Evolutionary conservation across 306 rosid species (phyloP).

Genomic region (Astragalus glycyphyllos): DNA sequence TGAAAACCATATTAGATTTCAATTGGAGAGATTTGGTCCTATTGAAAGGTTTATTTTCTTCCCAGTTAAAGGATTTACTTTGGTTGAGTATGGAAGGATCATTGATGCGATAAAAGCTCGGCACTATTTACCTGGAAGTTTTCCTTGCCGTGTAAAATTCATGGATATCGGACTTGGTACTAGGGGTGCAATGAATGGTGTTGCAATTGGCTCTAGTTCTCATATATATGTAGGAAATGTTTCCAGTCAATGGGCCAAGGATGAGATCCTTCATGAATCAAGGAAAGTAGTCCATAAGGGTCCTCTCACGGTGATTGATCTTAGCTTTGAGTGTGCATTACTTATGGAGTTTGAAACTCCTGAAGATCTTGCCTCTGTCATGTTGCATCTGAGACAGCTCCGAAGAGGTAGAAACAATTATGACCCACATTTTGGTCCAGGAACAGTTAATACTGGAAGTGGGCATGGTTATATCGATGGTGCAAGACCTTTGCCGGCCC

Average conservation of each 20-base stretch:
- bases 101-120: constrained; percentile 83
- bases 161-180: constrained; percentile 92
- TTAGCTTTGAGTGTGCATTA: constrained; percentile 79
- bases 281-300: constrained; percentile 72
- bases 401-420: constrained; percentile 71
- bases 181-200: constrained; percentile 78
- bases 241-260: constrained; percentile 87
- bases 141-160: constrained; percentile 82
- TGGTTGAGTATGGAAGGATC: constrained; percentile 84
- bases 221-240: constrained; percentile 79
- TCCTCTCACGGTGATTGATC: constrained; percentile 74
- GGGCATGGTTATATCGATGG: constrained; percentile 62
- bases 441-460: constrained; percentile 52
- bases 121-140: constrained; percentile 68
- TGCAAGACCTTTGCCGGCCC: constrained; percentile 58
- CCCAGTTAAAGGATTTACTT: constrained; percentile 76
- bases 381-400: constrained; percentile 82
- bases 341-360: constrained; percentile 91
- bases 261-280: constrained; percentile 86
- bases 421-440: constrained; percentile 59
- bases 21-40: constrained; percentile 89
- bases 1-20: constrained; percentile 83
- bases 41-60: constrained; percentile 71
- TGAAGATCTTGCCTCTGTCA: constrained; percentile 85
- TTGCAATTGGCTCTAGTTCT: constrained; percentile 85